Evolutionary conservation across 2,329 filamentous ascomycete genomes (phyloP), one percentile per base, ranked within the genome.

Genomic region (Trichoderma gracile): DNA sequence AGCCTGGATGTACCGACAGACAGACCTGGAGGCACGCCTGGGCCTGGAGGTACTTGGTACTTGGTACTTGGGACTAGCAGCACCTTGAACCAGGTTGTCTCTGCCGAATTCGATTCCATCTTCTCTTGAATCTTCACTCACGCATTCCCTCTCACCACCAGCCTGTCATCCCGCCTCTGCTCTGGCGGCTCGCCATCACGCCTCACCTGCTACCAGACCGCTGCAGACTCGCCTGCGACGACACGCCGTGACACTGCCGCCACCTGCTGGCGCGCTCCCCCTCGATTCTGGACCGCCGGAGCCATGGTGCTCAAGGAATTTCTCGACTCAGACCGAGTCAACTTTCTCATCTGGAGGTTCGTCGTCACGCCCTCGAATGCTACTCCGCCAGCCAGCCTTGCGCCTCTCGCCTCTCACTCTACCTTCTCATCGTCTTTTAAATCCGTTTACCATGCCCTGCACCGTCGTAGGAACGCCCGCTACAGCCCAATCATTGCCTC

Each of bases 311-410:
- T 71, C 73, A 86, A 86, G 79, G 84, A 87, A 79, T 81, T 81
- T 73, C 81, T 89, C 72, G 84, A 87, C 81, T 87, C 85, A 69
- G 82, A 89, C 77, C 82, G 84, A 80, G 80, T 89, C 82, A 89
- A 89, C 80, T 89, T 86, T 81, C 82, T 89, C 76, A 82, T 89
- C 75, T 89, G 86, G 86, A 87, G 85, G 86, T 89, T 81, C 77
- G 86, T 83, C 72, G 19, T 23, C 42, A 3, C 38, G 53, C 53
- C 53, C 53, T 55, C 47, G n/a, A 52, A 52, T 38, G 33, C 33
- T 38, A 21, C 19, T 47, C 57, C 58, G 58, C 45, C 30, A 46
- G 49, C 33, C 49, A 61, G 58, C 53, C 42, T 49, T 49, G 53
- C 69, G 68, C 69, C 68, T 30, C 10, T 38, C 33, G 33, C 33